Base-by-base conservation (phyloP, 139 green algal genomes). In the Chlamydomonas urium region DNA sequence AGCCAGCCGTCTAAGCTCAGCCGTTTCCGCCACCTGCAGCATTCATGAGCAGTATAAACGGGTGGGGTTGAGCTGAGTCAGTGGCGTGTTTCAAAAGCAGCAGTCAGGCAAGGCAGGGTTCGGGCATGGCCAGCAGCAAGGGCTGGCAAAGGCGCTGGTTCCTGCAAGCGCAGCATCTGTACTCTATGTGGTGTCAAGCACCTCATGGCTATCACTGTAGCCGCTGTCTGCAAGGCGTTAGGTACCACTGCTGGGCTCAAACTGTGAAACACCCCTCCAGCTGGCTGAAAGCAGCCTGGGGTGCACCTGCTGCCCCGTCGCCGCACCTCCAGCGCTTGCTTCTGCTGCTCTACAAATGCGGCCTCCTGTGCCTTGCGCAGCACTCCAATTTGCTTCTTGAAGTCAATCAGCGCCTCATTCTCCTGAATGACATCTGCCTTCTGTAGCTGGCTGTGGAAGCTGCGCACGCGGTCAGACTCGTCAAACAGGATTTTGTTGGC, bases 401-500 rank as follows among this genome's bases (percentile, higher is more conserved):
- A 77, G 19, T 77, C 83, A 8, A 90, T 75, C 29, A 91, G 89
- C 5, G 78, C 71, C 26, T 85, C 63, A 31, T 87, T 87, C 71
- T 92, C 87, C 33, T 86, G 66, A 4, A 92, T 73, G 14, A 90
- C 84, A 35, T 94, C 89, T 90, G 79, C 1, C 74, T 53, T 29
- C 19, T 70, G 63, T 31, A 56, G 26, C 26, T 17, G 26, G 17
- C 67, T 71, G 70, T 88, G 81, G 38, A 91, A 80, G 17, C 66
- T 67, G 67, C 87, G 88, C 0, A 84, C 79, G 2, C 76, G 62
- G 69, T 94, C 89, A 2, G 83, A 89, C 5, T 90, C 76, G 32
- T 92, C 85, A 68, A 87, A 91, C 21, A 94, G 76, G 71, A 91
- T 89, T 59, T 90, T 91, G 70, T 94, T 94, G 3, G 87, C 87